These are phyloP conservation scores for Podila clonocystis DNA, from an alignment of 192 early-diverging fungal species.

Conservation along the genomic window DNA sequence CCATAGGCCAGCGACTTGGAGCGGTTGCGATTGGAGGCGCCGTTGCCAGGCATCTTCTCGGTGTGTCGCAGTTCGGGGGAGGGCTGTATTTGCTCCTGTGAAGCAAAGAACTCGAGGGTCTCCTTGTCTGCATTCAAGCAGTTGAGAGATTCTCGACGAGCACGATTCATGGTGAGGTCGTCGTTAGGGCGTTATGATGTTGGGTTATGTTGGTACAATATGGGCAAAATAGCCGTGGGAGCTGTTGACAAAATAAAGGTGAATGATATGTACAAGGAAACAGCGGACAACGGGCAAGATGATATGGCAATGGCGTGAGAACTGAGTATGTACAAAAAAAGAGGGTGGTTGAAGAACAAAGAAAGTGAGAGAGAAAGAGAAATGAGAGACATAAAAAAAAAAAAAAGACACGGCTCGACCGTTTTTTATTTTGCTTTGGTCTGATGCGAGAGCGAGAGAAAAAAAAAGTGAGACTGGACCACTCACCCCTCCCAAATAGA, in stretches of 20 bases:
- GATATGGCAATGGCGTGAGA: too few relatives aligned
- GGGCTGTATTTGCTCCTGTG: conserved; percentile 35
- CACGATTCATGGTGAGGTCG: conserved; percentile 32
- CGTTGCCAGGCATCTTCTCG: background rate
- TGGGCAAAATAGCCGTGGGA: background rate
- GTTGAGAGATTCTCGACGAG: conserved; percentile 50
- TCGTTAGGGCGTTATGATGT: background rate
- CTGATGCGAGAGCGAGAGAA: background rate
- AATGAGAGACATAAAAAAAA: background rate
- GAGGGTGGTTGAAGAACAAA: too few relatives aligned
- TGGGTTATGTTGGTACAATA: background rate
- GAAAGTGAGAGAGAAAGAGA: background rate
- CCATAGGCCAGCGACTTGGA: conserved; percentile 44
- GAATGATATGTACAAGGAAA: conserved; percentile 1
- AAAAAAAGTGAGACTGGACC: conserved; percentile 4
- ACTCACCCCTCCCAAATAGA: background rate
- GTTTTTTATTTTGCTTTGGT: background rate
- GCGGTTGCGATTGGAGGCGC: conserved; percentile 6
- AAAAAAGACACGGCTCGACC: background rate
- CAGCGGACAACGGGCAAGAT: background rate
- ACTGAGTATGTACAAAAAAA: too few relatives aligned
- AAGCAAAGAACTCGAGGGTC: conserved; percentile 42
- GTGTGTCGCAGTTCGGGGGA: conserved; percentile 1
- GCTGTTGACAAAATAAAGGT: background rate
- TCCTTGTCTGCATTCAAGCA: conserved; percentile 51